Percentiles rank a stretch among this genome's conserved stretches.
These are phyloP conservation scores for Botrytis paeoniae DNA, from an alignment of 2,329 filamentous ascomycete genomes.

Conservation along the genomic window DNA sequence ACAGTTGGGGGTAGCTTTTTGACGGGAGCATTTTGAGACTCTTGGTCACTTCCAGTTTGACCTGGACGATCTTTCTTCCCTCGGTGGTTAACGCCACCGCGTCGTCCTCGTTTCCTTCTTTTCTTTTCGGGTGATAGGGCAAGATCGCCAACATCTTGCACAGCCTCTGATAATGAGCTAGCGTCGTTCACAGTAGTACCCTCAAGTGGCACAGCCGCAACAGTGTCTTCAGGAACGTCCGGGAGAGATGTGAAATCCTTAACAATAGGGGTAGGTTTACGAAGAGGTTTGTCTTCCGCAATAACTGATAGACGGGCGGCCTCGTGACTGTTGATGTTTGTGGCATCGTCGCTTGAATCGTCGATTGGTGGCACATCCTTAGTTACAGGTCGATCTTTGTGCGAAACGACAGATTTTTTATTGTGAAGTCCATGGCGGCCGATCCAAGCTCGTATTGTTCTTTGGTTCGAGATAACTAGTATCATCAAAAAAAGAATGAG, in stretches of 20 bases:
- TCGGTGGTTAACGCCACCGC: conserved; percentile 65
- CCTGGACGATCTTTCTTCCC: conserved; percentile 48
- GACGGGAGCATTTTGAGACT: background rate
- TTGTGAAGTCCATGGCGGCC: conserved; percentile 28
- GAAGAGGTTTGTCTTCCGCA: conserved; percentile 1
- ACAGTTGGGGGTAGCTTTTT: conserved; percentile 44
- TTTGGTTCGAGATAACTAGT: conserved; percentile 31
- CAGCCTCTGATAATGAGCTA: background rate
- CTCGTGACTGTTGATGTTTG: background rate
- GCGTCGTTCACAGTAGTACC: conserved; percentile 5
- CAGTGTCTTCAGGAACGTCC: background rate
- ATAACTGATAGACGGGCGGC: background rate
- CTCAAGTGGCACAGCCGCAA: background rate
- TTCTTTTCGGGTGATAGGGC: conserved; percentile 45
- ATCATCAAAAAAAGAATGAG: conserved; percentile 38
- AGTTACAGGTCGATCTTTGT: conserved; percentile 28
- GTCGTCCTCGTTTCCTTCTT: conserved; percentile 64
- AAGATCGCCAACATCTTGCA: conserved; percentile 9
- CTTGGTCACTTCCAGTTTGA: conserved; percentile 44
- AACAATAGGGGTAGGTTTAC: background rate
- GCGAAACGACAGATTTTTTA: background rate
- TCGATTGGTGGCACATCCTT: background rate
- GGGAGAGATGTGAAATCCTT: background rate
- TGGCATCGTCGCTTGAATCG: conserved; percentile 19
- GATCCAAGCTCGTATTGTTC: conserved; percentile 36